Conservation (phyloP, 208 protist genomes). For the Leishmania mexicana region DNA sequence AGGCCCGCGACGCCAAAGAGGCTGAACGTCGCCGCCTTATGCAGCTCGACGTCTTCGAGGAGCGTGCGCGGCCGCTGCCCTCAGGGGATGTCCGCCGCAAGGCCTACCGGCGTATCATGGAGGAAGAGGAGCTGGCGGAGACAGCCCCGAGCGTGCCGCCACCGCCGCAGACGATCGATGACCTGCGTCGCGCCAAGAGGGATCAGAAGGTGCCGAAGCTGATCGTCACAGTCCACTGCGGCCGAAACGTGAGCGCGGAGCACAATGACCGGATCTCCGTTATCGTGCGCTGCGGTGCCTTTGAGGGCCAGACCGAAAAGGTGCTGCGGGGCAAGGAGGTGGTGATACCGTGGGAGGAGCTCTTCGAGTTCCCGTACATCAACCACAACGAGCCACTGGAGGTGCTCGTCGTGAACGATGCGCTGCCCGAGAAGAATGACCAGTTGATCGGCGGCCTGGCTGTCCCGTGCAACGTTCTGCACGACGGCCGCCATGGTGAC, state of each 20-base stretch:
- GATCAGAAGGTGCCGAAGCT: constrained; percentile 61
- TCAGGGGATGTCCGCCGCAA: constrained; percentile 40
- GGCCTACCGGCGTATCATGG: constrained; percentile 38
- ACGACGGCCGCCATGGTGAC: constrained; percentile 68
- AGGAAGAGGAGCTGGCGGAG: constrained; percentile 46
- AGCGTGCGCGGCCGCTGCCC: constrained; percentile 73
- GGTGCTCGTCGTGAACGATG: constrained; percentile 84
- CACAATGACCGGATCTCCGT: constrained; percentile 73
- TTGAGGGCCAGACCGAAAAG: constrained; percentile 89
- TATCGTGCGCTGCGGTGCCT: constrained; percentile 85
- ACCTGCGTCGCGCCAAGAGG: constrained; percentile 53
- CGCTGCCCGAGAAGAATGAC: constrained; percentile 56
- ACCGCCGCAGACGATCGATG: constrained; percentile 73
- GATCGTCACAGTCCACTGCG: constrained; percentile 89
- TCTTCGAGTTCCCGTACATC: constrained; percentile 90
- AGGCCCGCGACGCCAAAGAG: constrained; percentile 72
- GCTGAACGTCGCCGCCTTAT: constrained; percentile 62
- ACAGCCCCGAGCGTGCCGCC: constrained; percentile 50
- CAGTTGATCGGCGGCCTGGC: constrained; percentile 75
- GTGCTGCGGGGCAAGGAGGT: constrained; percentile 69
- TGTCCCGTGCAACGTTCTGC: constrained; percentile 66
- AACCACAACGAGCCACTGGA: constrained; percentile 79
- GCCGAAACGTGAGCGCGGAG: constrained; percentile 65
- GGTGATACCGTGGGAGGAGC: constrained; percentile 84
- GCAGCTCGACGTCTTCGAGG: constrained; percentile 91